A percentile compares a stretch with the other conserved stretches of the same genome.
These are phyloP conservation scores for Scheffersomyces coipomensis DNA, from an alignment of 805 yeast genomes.

Conservation along the genomic window DNA sequence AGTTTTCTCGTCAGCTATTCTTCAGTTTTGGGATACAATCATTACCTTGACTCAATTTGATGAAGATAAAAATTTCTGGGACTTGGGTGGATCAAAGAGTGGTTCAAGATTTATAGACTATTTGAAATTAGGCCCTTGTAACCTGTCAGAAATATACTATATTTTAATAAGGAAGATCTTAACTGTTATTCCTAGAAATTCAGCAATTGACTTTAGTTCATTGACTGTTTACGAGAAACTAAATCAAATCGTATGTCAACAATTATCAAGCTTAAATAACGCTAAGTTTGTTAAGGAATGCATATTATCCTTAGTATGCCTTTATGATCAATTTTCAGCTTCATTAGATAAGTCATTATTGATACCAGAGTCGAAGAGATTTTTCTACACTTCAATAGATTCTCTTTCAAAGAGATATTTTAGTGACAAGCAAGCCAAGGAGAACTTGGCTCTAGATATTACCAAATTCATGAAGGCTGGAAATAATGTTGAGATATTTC, in stretches of 20 bases:
- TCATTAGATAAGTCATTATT: not conserved
- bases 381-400: constrained; percentile 6
- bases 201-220: not conserved
- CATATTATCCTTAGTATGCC: not conserved
- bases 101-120: constrained; percentile 45
- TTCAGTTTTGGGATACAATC: constrained; percentile 50
- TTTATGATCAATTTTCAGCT: not conserved
- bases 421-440: not conserved
- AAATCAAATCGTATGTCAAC: not conserved
- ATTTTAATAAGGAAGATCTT: constrained; percentile 21
- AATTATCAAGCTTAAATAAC: not conserved
- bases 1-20: constrained; percentile 44
- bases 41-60: constrained; percentile 33
- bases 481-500: too few species aligned
- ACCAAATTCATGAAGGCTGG: not conserved
- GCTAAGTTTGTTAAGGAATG: not conserved
- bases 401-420: constrained; percentile 4
- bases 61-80: constrained; percentile 48
- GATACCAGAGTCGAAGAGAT: not conserved
- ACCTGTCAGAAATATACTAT: constrained; percentile 53
- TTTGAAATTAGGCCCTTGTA: constrained; percentile 52
- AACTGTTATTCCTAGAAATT: not conserved
- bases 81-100: constrained; percentile 40
- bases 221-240: not conserved
- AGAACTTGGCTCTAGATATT: too few species aligned